phyloP scores from a whole-genome alignment of 179 eudicot genomes.

The Carnegiea gigantea region DNA sequence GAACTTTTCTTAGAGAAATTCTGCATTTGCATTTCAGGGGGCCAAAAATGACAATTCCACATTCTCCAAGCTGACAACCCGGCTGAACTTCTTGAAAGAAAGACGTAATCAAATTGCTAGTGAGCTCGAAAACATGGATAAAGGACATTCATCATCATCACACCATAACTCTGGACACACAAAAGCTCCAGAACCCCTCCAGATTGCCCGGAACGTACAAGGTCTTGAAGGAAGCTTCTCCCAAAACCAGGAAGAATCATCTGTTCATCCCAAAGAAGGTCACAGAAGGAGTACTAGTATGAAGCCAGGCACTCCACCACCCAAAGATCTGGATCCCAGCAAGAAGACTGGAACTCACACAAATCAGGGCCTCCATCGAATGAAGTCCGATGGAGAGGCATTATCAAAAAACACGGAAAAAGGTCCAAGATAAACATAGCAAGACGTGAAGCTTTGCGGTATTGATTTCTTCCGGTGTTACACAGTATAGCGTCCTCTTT shows the following conservation, averaged over 20 bases:
- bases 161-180: slow-evolving; percentile 28
- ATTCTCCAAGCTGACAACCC: slow-evolving; percentile 68
- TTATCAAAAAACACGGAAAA: slow-evolving; percentile 37
- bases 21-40: slow-evolving; percentile 44
- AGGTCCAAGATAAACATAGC: slow-evolving; percentile 35
- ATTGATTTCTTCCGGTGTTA: background rate
- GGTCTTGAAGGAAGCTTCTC: slow-evolving; percentile 27
- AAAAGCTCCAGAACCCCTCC: slow-evolving; percentile 28
- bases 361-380: slow-evolving; percentile 30
- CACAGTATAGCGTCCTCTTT: background rate
- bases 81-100: slow-evolving; percentile 65
- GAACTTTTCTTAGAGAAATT: background rate
- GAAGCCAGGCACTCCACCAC: slow-evolving; percentile 24
- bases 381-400: slow-evolving; percentile 43
- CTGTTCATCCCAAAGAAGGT: background rate
- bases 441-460: slow-evolving; percentile 2
- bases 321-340: slow-evolving; percentile 25
- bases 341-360: slow-evolving; percentile 23
- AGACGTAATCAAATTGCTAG: slow-evolving; percentile 42
- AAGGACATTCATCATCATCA: slow-evolving; percentile 32
- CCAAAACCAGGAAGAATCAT: slow-evolving; percentile 27
- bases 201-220: slow-evolving; percentile 25
- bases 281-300: slow-evolving; percentile 25
- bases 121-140: slow-evolving; percentile 49
- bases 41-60: slow-evolving; percentile 40